Conservation (phyloP, 1,284 basidiomycete species). For the Heterobasidion annosum region DNA sequence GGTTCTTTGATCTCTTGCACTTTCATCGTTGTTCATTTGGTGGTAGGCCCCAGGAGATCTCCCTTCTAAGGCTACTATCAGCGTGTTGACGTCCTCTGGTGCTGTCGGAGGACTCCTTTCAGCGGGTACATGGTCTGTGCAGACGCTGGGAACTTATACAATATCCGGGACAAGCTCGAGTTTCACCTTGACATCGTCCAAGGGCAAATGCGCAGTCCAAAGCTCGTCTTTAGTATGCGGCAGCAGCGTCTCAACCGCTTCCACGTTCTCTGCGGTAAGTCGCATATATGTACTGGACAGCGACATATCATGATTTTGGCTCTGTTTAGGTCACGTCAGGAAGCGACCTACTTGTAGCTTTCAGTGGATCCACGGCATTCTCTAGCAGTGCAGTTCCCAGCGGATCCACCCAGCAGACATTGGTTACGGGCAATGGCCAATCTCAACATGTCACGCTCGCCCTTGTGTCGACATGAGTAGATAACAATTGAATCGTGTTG, state of each 20-base stretch:
- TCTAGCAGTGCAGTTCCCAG: constrained; percentile 44
- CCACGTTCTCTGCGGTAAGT: constrained; percentile 44
- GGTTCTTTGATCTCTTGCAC: not conserved
- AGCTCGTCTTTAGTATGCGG: constrained; percentile 24
- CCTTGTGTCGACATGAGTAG: not conserved
- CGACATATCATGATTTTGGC: too few relatives aligned
- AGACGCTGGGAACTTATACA: constrained; percentile 27
- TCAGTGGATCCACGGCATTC: constrained; percentile 41
- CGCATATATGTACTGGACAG: not conserved
- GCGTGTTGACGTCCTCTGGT: constrained; percentile 12
- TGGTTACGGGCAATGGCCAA: constrained; percentile 39
- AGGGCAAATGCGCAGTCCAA: constrained; percentile 28
- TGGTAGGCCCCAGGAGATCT: constrained; percentile 18
- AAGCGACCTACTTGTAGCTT: constrained; percentile 37
- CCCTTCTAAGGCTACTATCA: constrained; percentile 35
- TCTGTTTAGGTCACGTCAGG: constrained; percentile 35
- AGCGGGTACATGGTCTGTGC: constrained; percentile 27
- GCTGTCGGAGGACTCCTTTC: constrained; percentile 26
- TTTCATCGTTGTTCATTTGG: too few relatives aligned
- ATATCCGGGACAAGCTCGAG: constrained; percentile 19
- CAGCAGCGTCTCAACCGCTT: constrained; percentile 16
- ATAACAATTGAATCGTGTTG: not conserved
- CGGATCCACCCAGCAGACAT: constrained; percentile 38
- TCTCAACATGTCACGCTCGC: constrained; percentile 29
- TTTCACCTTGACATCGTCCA: constrained; percentile 30